Percentiles rank a stretch among this genome's conserved stretches.
Conservation (phyloP, 371 early-diverging fungal species). For the Mucor sp. region DNA sequence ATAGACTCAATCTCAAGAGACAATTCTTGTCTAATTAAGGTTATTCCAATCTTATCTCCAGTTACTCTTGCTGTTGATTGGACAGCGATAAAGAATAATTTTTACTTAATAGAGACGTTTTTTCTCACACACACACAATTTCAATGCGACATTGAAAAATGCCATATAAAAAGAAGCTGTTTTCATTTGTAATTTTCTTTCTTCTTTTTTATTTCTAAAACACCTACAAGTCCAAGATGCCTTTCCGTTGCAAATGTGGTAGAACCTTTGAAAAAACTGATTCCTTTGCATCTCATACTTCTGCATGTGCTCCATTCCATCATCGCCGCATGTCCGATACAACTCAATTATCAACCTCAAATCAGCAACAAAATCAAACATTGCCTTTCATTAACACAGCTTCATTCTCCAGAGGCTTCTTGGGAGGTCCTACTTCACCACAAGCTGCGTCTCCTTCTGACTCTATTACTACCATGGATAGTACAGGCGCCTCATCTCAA, state of each 20-base stretch:
- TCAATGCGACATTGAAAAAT: not conserved
- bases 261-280: slow-evolving; percentile 58
- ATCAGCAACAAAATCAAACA: slow-evolving; percentile 21
- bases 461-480: slow-evolving; percentile 3
- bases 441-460: slow-evolving; percentile 25
- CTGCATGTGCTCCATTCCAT: slow-evolving; percentile 54
- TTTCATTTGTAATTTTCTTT: slow-evolving; percentile 13
- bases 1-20: slow-evolving; percentile 46
- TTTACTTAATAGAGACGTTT: not conserved
- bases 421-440: slow-evolving; percentile 25
- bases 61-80: slow-evolving; percentile 9
- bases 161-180: slow-evolving; percentile 8
- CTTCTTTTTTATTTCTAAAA: slow-evolving; percentile 13
- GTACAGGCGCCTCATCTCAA: not conserved
- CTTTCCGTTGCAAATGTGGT: slow-evolving; percentile 59
- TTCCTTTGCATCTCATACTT: slow-evolving; percentile 51
- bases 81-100: slow-evolving; percentile 12
- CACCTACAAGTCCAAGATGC: slow-evolving; percentile 28
- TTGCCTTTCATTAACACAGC: slow-evolving; percentile 28
- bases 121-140: slow-evolving; percentile 7
- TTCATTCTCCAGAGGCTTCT: slow-evolving; percentile 21
- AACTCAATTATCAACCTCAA: slow-evolving; percentile 18
- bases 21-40: slow-evolving; percentile 41
- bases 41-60: slow-evolving; percentile 16
- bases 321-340: slow-evolving; percentile 48